Evolutionary conservation across 2,329 filamentous ascomycete species (phyloP), one percentile per base, ranked within the genome.

Genomic region (Parafenestella ontariensis): DNA sequence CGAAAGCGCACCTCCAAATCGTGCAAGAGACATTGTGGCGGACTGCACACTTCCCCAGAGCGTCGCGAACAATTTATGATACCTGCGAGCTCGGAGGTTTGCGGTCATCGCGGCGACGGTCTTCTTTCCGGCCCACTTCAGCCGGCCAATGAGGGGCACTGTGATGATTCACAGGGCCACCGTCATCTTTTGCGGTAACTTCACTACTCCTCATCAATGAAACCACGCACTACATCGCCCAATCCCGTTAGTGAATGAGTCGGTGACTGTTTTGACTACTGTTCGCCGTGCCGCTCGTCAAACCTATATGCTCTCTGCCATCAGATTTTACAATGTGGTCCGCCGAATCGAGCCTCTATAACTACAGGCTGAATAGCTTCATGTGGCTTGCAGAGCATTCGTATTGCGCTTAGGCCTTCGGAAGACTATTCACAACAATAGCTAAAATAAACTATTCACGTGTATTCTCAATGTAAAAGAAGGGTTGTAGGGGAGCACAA

Each of bases 1-100:
- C 50, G 69, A 62, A 50, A 75, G 57, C 48, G 55, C 61, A 54
- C 67, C 69, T 69, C 71, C 69, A 51, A 73, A 64, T 51, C 72
- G 72, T 68, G 72, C 64, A 62, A 72, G 64, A 62, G 67, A 65
- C 71, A 73, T 72, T 46, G 44, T 70, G 57, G 62, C 62, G 56
- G 65, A 53, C 60, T 63, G 60, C 49, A 48, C 55, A 50, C 64
- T 59, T 56, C 45, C 28, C 44, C 48, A 52, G 52, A 53, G 43
- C 47, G 50, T 55, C 42, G 53, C 49, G 40, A 43, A 65, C 64
- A 64, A 69, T 71, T 72, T 71, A 66, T 64, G 60, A 59, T 62
- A 51, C n/a, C 28, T 11, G 31, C 55, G 56, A 61, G 55, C 46
- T 68, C 62, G 60, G 64, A 64, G 54, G 42, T 44, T 43, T 36